Evolutionary conservation across 345 rosid genomes (phyloP).

Genomic region (Rhodamnia rubescens): DNA sequence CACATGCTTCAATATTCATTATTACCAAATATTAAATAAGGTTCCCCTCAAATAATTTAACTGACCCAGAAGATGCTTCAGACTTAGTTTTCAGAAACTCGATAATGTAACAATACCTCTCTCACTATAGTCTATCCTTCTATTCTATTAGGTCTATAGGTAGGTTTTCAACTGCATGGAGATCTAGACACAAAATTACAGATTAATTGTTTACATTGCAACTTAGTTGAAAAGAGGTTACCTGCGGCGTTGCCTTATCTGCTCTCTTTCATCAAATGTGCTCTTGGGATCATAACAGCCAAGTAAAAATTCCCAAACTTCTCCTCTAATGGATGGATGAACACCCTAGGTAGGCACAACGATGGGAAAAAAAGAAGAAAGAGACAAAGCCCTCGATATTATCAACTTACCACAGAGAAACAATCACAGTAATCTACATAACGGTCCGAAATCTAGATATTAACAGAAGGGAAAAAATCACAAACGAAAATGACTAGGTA

Average conservation of each 20-base stretch:
- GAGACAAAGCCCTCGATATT: neutral
- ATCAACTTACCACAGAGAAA: neutral
- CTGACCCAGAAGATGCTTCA: neutral
- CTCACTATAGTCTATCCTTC: neutral
- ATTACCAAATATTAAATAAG: neutral
- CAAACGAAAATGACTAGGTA: neutral
- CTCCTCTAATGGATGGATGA: slow-evolving; percentile 98
- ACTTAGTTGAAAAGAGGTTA: slow-evolving; percentile 2
- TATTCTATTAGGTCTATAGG: neutral
- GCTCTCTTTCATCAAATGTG: slow-evolving; percentile 81
- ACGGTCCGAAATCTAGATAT: neutral
- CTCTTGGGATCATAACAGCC: slow-evolving; percentile 90
- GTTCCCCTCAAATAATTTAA: neutral
- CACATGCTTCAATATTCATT: neutral
- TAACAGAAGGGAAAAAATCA: neutral
- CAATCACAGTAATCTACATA: neutral
- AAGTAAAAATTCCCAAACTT: slow-evolving; percentile 97
- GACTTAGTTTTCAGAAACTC: neutral
- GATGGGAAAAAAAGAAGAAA: neutral
- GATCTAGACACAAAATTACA: neutral
- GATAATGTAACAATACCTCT: neutral
- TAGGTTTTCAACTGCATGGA: neutral
- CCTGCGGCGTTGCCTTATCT: slow-evolving; percentile 70
- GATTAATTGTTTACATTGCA: neutral
- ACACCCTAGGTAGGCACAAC: slow-evolving; percentile 45